Evolutionary conservation across 805 yeast genomes (phyloP).

Genomic region (Teunomyces atbi): DNA sequence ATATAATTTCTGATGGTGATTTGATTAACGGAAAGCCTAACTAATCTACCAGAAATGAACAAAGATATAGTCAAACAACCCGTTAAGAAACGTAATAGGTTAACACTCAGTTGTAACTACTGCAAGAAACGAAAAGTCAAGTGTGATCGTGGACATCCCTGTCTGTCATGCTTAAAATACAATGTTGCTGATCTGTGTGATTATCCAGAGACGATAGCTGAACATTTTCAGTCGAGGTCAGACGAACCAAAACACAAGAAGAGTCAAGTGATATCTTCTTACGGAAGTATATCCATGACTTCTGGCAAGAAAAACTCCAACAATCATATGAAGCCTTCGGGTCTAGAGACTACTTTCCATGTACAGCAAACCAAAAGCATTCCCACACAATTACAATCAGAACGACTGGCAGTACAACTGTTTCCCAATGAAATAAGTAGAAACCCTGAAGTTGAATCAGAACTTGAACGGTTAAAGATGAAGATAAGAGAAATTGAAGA

Average conservation of each 20-base stretch:
- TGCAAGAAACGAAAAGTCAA: slow-evolving; percentile 38
- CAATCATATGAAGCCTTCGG: neutral
- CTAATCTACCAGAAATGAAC: neutral
- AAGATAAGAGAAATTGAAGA: slow-evolving; percentile 46
- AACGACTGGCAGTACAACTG: neutral
- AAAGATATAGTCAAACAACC: neutral
- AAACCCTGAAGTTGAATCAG: neutral
- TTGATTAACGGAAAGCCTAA: neutral
- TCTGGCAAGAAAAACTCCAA: neutral
- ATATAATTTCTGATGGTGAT: neutral
- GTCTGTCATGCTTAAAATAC: slow-evolving; percentile 30
- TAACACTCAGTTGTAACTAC: slow-evolving; percentile 32
- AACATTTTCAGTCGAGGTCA: neutral
- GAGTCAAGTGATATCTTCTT: neutral
- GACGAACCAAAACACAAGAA: neutral
- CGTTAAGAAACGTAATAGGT: slow-evolving; percentile 22
- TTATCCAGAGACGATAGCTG: slow-evolving; percentile 18
- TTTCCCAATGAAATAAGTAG: neutral
- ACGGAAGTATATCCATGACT: neutral
- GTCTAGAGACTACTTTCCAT: slow-evolving; percentile 2
- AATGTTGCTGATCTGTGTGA: slow-evolving; percentile 23
- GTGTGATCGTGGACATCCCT: slow-evolving; percentile 37
- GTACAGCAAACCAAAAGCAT: neutral
- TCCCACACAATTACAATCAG: neutral
- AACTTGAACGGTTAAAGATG: slow-evolving; percentile 35